phyloP scores from a whole-genome alignment of 2,329 filamentous ascomycete species.

The Diaporthe ilicicola region DNA sequence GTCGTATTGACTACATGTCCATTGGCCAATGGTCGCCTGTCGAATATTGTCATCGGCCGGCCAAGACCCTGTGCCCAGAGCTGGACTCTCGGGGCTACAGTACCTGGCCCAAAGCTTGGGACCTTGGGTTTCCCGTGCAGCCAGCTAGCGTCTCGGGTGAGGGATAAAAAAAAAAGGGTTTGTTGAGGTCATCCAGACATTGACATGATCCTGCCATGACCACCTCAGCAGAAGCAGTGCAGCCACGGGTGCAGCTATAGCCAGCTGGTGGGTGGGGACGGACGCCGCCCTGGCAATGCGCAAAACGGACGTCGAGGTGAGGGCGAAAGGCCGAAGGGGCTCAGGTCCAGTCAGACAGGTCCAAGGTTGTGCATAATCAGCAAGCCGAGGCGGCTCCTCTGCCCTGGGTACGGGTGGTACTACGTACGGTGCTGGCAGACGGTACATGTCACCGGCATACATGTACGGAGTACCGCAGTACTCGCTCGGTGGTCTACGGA shows the following conservation, averaged over 20 bases:
- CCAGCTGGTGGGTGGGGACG: slow-evolving; percentile 2
- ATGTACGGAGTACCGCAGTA: neutral
- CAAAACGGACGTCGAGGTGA: slow-evolving; percentile 3
- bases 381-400: slow-evolving; percentile 11
- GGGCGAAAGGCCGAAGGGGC: slow-evolving; percentile 15
- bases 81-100: neutral
- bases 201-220: neutral
- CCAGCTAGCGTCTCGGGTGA: neutral
- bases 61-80: slow-evolving; percentile 24
- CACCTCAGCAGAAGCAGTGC: neutral
- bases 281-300: neutral
- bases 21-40: slow-evolving; percentile 16
- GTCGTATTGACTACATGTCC: neutral
- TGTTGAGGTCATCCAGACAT: neutral
- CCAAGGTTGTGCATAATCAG: neutral
- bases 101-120: neutral
- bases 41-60: slow-evolving; percentile 29
- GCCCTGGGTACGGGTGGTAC: neutral
- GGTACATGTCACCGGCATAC: slow-evolving; percentile 6
- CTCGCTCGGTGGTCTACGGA: neutral
- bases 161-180: too few species aligned
- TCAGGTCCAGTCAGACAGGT: neutral
- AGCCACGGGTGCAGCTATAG: neutral
- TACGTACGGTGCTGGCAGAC: neutral
- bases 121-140: neutral